Evolutionary conservation across 768 basidiomycete species (phyloP), one percentile per base, ranked within the genome.

Genomic region (Boletellus ananiceps): DNA sequence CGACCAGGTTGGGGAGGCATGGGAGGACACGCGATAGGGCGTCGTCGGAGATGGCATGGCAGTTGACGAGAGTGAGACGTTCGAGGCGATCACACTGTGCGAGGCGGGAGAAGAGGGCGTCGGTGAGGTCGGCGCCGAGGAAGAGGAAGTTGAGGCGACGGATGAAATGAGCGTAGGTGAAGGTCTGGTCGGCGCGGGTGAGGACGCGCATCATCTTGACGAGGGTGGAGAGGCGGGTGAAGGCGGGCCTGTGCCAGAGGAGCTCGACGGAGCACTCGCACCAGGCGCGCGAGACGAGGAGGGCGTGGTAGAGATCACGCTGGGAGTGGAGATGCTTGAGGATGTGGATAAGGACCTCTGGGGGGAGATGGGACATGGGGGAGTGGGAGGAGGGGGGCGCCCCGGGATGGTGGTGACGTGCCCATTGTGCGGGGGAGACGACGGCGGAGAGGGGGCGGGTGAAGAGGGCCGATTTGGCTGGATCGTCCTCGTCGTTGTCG

Each of bases 221-320:
- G 46, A 96, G 79, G 33, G 86, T 84, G 47, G 77, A 70, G 49
- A 82, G 74, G 50, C 80, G 81, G 21, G 81, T 73, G 63, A 98
- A 82, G 46, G 75, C 74, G 16, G 94, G 94, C 60, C 89, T 87
- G 68, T 93, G 86, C 94, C 94, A 99, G 19, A 98, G 76, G 18
- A 97, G 78, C 67, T 97, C 91, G 37, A 94, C 93, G 27, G 92
- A 84, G 68, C 93, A 96, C 64, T 94, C 87, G 75, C 93, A 97
- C 93, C 95, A 99, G 23, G 82, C 78, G 49, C 90, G 83, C 16
- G 84, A 93, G 23, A 97, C 93, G 49, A 86, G 82, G 52, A 94
- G 76, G 35, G 81, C 77, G 55, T 76, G 73, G 55, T 86, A 80
- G 40, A 97, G 77, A 67, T 95, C 89, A 51, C 78, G 75, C 27